Percentiles rank a stretch among this genome's conserved stretches.
phyloP scores from a whole-genome alignment of 352 stramenopile species.

The Peronosclerospora sorghi region DNA sequence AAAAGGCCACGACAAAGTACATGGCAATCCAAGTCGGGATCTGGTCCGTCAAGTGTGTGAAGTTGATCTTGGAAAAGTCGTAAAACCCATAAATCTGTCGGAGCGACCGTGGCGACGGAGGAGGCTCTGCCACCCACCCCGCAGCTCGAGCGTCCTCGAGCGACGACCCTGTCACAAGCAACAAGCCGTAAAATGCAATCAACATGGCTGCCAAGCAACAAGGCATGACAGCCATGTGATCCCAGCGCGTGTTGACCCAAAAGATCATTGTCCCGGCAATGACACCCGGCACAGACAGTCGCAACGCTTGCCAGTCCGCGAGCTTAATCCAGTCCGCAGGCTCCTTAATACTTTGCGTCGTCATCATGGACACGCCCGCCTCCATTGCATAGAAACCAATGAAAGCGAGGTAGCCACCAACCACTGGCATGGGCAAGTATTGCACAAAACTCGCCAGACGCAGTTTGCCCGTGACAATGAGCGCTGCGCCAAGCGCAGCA shows the following conservation, averaged over 20 bases:
- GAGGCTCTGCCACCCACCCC: constrained; percentile 87
- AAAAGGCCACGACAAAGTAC: constrained; percentile 98
- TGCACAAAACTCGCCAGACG: constrained; percentile 93
- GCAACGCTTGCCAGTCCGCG: constrained; percentile 53
- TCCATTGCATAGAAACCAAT: constrained; percentile 90
- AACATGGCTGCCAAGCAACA: constrained; percentile 86
- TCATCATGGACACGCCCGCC: constrained; percentile 80
- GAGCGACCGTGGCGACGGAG: constrained; percentile 44
- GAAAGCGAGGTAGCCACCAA: constrained; percentile 97
- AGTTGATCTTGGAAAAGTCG: constrained; percentile 50
- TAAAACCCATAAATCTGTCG: constrained; percentile 76
- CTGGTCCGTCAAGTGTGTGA: constrained; percentile 47
- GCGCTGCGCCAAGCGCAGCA: constrained; percentile 82
- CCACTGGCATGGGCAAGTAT: constrained; percentile 94
- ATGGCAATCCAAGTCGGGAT: constrained; percentile 92
- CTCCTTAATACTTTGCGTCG: constrained; percentile 84
- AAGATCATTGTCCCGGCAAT: constrained; percentile 78
- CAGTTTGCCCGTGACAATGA: constrained; percentile 93
- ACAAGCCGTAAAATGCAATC: constrained; percentile 63
- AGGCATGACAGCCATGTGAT: constrained; percentile 79
- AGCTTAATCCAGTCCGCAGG: constrained; percentile 78
- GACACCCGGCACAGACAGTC: constrained; percentile 83
- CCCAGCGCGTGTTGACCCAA: constrained; percentile 62
- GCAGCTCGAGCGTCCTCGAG: constrained; percentile 82
- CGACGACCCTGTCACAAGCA: constrained; percentile 62